Base-by-base conservation (phyloP, 805 yeast genomes). In the Suhomyces sp. region DNA sequence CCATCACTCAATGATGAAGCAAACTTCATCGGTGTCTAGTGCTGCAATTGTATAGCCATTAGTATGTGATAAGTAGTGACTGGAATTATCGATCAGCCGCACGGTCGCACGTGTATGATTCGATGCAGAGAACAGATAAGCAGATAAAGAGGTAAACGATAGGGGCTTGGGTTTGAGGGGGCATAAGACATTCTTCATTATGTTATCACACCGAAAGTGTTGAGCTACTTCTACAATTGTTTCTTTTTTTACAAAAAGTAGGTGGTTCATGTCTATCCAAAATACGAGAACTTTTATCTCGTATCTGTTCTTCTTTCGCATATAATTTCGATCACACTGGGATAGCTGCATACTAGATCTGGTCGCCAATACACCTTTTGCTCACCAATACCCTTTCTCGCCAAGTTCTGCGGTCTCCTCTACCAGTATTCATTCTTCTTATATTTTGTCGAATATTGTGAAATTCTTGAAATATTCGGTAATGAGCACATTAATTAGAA, bases 1-100 rank as follows among this genome's bases (percentile, higher is more conserved):
- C 86, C 86, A 48, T 85, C 86, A 57, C 78, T 80, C 53, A 86
- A 72, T 23, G 87, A 82, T 56, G 83, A 86, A 10, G 85, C 86
- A 64, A 86, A 86, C 70, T 86, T 86, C 92, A 86, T 86, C 15
- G 10, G 6, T 9, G 15, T n/a, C 5, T 36, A 36, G 19, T 19
- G 23, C 8, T 6, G 15, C 13, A 5, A 8, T 19, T 38, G 42
- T 38, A 9, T 13, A 17, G 12, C 13, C 7, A 38, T 17, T 24
- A 17, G 42, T 19, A 17, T 35, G n/a, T 19, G 42, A 33, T 33
- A n/a, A 33, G 36, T n/a, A 33, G 36, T 17, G 9, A n/a, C 4
- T 38, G 7, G 19, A 38, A 4, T 17, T 17, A 9, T 9, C n/a
- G 19, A 24, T 19, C 42, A 38, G 23, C 24, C 17, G 17, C 42